A percentile compares a stretch with the other conserved stretches of the same genome.
phyloP scores from a whole-genome alignment of 768 basidiomycete species.

The Leucocoprinus sp. region DNA sequence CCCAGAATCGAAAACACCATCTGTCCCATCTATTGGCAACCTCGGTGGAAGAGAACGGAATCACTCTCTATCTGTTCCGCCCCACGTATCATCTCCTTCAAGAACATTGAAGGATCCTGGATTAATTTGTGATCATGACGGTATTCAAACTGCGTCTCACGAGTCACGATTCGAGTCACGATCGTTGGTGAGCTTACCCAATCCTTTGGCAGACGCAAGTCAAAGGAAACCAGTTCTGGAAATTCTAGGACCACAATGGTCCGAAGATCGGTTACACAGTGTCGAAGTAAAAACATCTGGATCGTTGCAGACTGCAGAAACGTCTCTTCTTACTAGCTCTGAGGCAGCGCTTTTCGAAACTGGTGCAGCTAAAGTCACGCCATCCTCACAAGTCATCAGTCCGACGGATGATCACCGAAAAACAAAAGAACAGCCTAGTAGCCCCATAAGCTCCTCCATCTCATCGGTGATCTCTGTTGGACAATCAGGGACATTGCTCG shows the following conservation, averaged over 20 bases:
- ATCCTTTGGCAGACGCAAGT: background rate
- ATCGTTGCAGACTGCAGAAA: background rate
- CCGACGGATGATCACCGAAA: conserved; percentile 14
- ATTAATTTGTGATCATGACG: background rate
- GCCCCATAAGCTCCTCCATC: conserved; percentile 8
- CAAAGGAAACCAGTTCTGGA: conserved; percentile 1
- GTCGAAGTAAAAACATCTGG: background rate
- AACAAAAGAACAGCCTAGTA: conserved; percentile 22
- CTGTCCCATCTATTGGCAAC: background rate
- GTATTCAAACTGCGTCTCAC: background rate
- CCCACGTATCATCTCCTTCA: background rate
- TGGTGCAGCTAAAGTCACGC: background rate
- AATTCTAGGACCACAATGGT: background rate
- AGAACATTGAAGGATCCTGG: background rate
- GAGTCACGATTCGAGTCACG: too few relatives aligned
- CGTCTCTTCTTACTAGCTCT: background rate
- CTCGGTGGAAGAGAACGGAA: background rate
- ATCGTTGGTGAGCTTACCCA: too few relatives aligned
- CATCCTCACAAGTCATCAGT: background rate
- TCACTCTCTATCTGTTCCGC: too few relatives aligned
- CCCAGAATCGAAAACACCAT: background rate
- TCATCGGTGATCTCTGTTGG: conserved; percentile 46
- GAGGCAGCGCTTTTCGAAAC: background rate
- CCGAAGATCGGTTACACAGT: background rate
- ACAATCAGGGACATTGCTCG: conserved; percentile 59